These are phyloP conservation scores for Cutaneotrichosporon dermatis DNA, from an alignment of 1,284 basidiomycete species.

Conservation along the genomic window DNA sequence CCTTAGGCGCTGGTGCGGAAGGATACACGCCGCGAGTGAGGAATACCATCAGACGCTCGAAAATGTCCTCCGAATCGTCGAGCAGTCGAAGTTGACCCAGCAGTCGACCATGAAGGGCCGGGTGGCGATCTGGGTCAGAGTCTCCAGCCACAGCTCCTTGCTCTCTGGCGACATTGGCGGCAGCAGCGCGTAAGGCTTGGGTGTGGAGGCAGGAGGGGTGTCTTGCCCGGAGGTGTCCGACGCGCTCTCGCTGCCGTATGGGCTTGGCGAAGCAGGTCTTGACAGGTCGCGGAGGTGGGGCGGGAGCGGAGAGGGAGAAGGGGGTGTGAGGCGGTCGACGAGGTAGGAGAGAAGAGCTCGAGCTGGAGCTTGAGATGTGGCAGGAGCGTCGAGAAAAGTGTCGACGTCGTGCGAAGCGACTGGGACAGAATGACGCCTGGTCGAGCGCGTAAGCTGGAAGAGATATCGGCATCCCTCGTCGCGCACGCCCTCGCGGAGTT, in stretches of 20 bases:
- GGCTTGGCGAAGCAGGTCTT: constrained; percentile 57
- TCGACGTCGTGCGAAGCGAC: constrained; percentile 78
- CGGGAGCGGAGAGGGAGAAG: constrained; percentile 44
- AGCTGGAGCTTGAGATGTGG: constrained; percentile 90
- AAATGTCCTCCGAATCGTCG: constrained; percentile 92
- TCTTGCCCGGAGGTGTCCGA: constrained; percentile 11
- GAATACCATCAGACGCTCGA: constrained; percentile 86
- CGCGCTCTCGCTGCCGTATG: constrained; percentile 14
- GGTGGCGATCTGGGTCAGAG: constrained; percentile 71
- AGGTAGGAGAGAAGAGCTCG: constrained; percentile 92
- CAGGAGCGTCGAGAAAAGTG: constrained; percentile 83
- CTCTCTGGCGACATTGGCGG: constrained; percentile 75
- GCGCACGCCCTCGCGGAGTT: constrained; percentile 46
- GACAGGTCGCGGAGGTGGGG: constrained; percentile 32
- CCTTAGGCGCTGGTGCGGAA: constrained; percentile 31
- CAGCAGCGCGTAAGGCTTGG: constrained; percentile 44
- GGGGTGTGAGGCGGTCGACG: constrained; percentile 77
- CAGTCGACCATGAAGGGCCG: constrained; percentile 86
- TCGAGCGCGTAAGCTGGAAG: constrained; percentile 87
- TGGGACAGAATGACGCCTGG: constrained; percentile 72
- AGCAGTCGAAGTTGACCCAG: constrained; percentile 95
- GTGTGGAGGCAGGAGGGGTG: constrained; percentile 27
- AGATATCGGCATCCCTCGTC: constrained; percentile 94
- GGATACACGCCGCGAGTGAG: constrained; percentile 82
- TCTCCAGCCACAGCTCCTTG: constrained; percentile 85